Evolutionary conservation across 352 stramenopile genomes (phyloP).

Genomic region (Phytophthora pistaciae): DNA sequence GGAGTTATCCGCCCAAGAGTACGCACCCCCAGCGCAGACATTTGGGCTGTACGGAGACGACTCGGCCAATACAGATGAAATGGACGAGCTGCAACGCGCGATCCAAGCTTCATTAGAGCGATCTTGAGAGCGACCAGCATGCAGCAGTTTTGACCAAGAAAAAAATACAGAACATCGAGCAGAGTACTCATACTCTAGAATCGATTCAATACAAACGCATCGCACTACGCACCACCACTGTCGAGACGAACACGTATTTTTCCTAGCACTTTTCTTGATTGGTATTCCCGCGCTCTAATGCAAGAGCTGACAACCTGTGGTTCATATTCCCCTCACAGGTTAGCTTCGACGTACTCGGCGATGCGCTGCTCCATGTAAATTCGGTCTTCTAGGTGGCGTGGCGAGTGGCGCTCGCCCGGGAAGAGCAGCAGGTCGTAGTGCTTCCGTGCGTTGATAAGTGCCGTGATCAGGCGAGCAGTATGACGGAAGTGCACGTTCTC

Average conservation of each 20-base stretch:
- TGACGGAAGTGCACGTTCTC: constrained; percentile 99
- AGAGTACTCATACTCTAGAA: constrained; percentile 23
- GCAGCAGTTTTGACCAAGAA: constrained; percentile 22
- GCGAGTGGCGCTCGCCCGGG: constrained; percentile 96
- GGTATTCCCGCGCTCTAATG: background rate
- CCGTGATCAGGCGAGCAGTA: constrained; percentile 96
- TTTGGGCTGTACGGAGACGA: constrained; percentile 30
- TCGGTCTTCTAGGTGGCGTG: constrained; percentile 91
- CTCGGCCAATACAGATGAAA: constrained; percentile 58
- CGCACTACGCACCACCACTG: constrained; percentile 23
- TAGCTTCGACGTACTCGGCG: constrained; percentile 80
- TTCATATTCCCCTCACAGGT: constrained; percentile 64
- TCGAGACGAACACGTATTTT: constrained; percentile 19
- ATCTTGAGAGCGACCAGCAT: constrained; percentile 31
- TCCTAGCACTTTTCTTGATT: constrained; percentile 10
- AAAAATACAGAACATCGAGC: constrained; percentile 2
- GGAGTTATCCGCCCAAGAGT: constrained; percentile 72
- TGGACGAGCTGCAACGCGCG: constrained; percentile 83
- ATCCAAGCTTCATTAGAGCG: constrained; percentile 81
- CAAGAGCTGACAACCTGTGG: constrained; percentile 11
- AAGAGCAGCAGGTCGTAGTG: constrained; percentile 98
- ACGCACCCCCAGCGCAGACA: constrained; percentile 27
- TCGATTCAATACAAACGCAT: constrained; percentile 32
- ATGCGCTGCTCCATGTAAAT: constrained; percentile 98
- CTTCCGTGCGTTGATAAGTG: constrained; percentile 94